Base-by-base conservation (phyloP, 306 rosid species). In the Quercus dentata region DNA sequence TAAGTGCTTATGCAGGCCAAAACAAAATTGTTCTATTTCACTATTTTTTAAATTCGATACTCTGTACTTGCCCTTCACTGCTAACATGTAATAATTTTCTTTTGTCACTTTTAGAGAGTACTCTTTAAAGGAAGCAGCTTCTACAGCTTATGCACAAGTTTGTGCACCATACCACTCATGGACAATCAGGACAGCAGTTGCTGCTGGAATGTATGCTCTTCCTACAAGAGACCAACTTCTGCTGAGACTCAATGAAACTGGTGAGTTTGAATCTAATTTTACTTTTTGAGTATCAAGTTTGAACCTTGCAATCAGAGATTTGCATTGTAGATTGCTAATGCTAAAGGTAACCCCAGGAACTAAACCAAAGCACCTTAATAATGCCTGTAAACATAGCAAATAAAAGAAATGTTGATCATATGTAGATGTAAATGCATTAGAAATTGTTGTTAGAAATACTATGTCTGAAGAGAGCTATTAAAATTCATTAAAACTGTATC, bases 131-230 rank as follows among this genome's bases (percentile, higher is more conserved):
- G 94, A 80, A 23, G 94, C 89, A 54, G 99, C 99, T 62, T 76
- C 99, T 65, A 79, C 89, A 56, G 99, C 99, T 71, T 95, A 95
- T 87, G 90, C 85, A 15, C 84, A 85, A 76, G 94, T 88, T 33
- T 95, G 97, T 84, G 98, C 99, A 20, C 97, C 99, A 19, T 92
- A 84, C 85, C 99, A 92, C 85, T 28, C 92, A 30, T 95, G 99
- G 99, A 30, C 97, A 4, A 85, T 95, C 46, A 84, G 99, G 83
- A 86, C 97, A 54, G 97, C 98, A n/a, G 99, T 95, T 12, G 86
- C 92, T 76, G 99, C 98, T 65, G 98, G 98, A 62, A 89, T 95
- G 98, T 92, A 92, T 83, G 81, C 98, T 68, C 98, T 95, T 85
- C 99, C 99, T 5, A 81, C 98, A 0, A 90, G 98, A 83, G 96